Conservation (phyloP, 2,329 filamentous ascomycete genomes). For the Alternaria triticimaculans region DNA sequence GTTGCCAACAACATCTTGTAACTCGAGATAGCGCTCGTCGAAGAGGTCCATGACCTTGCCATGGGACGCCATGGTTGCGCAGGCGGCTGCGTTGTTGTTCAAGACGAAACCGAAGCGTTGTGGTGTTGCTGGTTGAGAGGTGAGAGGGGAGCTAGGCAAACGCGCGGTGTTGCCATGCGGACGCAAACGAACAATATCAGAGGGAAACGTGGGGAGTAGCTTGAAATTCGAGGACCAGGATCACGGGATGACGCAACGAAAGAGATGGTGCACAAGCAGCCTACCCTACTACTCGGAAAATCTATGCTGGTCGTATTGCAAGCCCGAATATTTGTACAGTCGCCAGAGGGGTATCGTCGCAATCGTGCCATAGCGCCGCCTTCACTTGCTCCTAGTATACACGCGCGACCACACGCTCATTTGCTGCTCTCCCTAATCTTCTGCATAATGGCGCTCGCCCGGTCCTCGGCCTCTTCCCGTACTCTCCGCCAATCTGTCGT, state of each 20-base stretch:
- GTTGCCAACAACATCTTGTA: conserved; percentile 42
- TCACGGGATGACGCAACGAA: neutral
- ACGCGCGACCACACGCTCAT: conserved; percentile 12
- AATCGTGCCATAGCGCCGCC: conserved; percentile 2
- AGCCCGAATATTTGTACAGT: conserved; percentile 9
- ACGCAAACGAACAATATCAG: conserved; percentile 13
- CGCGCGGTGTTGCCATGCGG: conserved; percentile 1
- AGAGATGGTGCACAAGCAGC: neutral
- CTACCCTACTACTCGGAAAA: neutral
- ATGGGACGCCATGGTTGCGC: conserved; percentile 31
- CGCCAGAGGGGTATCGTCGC: conserved; percentile 30
- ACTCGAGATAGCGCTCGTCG: conserved; percentile 38
- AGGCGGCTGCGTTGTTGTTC: neutral
- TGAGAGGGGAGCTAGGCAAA: conserved; percentile 8
- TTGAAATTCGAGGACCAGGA: neutral
- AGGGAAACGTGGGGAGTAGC: conserved; percentile 10
- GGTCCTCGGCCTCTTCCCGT: conserved; percentile 52
- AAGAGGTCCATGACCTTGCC: conserved; percentile 41
- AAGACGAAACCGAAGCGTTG: neutral
- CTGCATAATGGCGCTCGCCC: conserved; percentile 42
- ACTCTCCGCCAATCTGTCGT: conserved; percentile 55
- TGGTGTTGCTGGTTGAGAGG: neutral
- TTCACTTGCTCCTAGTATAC: neutral
- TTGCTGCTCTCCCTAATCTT: conserved; percentile 42
- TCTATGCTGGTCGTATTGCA: conserved; percentile 8